Evolutionary conservation across 768 basidiomycete species (phyloP).

Genomic region (Heimioporus sp.): DNA sequence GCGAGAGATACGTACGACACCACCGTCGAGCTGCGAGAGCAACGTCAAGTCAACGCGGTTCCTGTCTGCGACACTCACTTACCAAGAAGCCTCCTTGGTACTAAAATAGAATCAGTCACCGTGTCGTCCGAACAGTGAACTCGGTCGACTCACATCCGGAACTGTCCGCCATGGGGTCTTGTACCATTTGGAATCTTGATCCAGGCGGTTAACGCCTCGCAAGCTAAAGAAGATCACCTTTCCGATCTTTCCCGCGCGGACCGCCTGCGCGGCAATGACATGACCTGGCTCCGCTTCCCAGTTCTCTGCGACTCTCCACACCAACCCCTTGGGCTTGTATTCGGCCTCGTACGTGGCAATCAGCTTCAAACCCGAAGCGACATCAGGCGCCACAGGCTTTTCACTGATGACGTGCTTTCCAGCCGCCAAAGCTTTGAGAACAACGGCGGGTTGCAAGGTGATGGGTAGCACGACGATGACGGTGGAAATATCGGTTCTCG

Average conservation of each 20-base stretch:
- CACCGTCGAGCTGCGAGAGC: slow-evolving; percentile 62
- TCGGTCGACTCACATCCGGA: slow-evolving; percentile 59
- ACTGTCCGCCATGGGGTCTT: slow-evolving; percentile 82
- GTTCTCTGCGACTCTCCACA: slow-evolving; percentile 85
- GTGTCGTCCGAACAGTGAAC: background rate
- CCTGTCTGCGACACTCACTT: slow-evolving; percentile 26
- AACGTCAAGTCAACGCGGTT: background rate
- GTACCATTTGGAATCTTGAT: slow-evolving; percentile 69
- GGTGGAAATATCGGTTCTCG: slow-evolving; percentile 63
- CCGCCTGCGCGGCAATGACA: slow-evolving; percentile 40
- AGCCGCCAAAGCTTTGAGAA: slow-evolving; percentile 61
- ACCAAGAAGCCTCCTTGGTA: slow-evolving; percentile 85
- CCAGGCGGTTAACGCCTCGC: slow-evolving; percentile 49
- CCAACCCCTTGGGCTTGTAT: slow-evolving; percentile 64
- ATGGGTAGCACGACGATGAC: slow-evolving; percentile 82
- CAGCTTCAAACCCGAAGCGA: slow-evolving; percentile 58
- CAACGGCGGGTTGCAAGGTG: slow-evolving; percentile 63
- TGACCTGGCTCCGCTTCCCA: slow-evolving; percentile 66
- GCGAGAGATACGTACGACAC: slow-evolving; percentile 52
- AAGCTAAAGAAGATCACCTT: slow-evolving; percentile 67
- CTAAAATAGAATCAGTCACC: slow-evolving; percentile 27
- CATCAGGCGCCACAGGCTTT: slow-evolving; percentile 79
- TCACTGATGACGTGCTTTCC: slow-evolving; percentile 90
- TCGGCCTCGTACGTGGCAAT: slow-evolving; percentile 63
- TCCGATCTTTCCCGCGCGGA: slow-evolving; percentile 66